A percentile compares a stretch with the other conserved stretches of the same genome.
These are phyloP conservation scores for Trichoderma lentiforme DNA, from an alignment of 2,329 filamentous ascomycete species.

Conservation along the genomic window DNA sequence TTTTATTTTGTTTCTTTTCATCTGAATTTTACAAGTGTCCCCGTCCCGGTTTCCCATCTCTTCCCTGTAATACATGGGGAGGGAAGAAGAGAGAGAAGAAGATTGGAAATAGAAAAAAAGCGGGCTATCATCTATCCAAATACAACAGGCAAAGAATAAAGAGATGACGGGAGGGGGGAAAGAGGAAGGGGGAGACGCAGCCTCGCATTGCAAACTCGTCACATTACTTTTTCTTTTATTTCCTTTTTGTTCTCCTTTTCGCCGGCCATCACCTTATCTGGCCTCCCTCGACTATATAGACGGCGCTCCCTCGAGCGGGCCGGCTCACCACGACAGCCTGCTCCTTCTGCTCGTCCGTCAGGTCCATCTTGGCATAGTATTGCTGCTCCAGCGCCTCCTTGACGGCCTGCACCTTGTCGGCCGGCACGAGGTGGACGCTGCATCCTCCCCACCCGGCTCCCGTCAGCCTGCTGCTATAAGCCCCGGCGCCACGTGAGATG, in stretches of 20 bases:
- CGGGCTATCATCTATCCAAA: not conserved
- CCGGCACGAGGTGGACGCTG: slow-evolving; percentile 87
- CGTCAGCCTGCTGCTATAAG: slow-evolving; percentile 81
- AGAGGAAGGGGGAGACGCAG: not conserved
- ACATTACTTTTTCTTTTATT: not conserved
- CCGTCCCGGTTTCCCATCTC: not conserved
- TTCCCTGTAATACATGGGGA: not conserved
- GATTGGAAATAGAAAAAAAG: not conserved
- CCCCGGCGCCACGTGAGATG: slow-evolving; percentile 73
- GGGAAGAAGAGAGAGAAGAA: not conserved
- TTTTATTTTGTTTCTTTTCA: too few relatives aligned
- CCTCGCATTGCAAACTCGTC: not conserved
- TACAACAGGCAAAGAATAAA: not conserved
- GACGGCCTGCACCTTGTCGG: slow-evolving; percentile 74
- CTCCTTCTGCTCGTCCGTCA: slow-evolving; percentile 68
- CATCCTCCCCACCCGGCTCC: slow-evolving; percentile 97
- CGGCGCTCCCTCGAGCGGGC: slow-evolving; percentile 70
- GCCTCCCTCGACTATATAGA: slow-evolving; percentile 42
- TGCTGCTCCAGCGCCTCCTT: slow-evolving; percentile 72
- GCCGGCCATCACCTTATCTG: slow-evolving; percentile 19
- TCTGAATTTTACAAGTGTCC: not conserved
- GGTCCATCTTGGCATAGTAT: slow-evolving; percentile 70
- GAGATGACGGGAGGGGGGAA: not conserved
- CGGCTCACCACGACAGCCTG: slow-evolving; percentile 85
- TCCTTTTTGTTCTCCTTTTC: not conserved